Base-by-base conservation (phyloP, 345 rosid species). In the Gossypium raimondii region DNA sequence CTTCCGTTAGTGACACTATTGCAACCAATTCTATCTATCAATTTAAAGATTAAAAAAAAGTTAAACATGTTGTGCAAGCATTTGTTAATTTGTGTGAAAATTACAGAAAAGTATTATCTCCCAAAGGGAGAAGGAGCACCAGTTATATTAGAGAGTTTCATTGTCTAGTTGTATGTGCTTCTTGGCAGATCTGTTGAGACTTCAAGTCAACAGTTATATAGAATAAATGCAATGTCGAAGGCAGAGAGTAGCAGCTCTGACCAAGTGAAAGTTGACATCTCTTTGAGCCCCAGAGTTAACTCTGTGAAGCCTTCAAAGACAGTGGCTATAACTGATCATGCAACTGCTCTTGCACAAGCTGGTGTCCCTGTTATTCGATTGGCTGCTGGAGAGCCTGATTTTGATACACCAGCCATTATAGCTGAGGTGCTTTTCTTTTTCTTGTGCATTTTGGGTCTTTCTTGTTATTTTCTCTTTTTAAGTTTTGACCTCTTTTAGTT, bases 301-400 rank as follows among this genome's bases (percentile, higher is more conserved):
- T 73, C 97, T 1, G 85, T 93, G 66, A 95, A 89, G 83, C 93
- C 98, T 17, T 95, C 98, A 0, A 95, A 95, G 81, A 95, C 99
- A 2, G 92, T 95, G 79, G 98, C 91, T 66, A 89, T 95, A 75
- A 89, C 90, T 53, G 98, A 95, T 77, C 96, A 89, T 69, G 97
- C 98, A 3, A 83, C 94, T 17, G 93, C 98, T 59, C 98, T 95
- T 81, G 86, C 68, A 11, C 89, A 90, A 80, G 91, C 98, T 24
- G 99, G 99, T 66, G 85, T 91, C 17, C 97, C 98, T 2, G 87
- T 95, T 52, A 89, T 95, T 75, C 82, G 92, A 11, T 84, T 95
- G 84, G 98, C 99, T 65, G 98, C 97, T 29, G 99, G 98, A 64
- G 99, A 95, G 74, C 98, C 99, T 11, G 99, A 95, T 87, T 95